Conservation (phyloP, 2,329 filamentous ascomycete genomes). For the Ceratocystis harringtonii region DNA sequence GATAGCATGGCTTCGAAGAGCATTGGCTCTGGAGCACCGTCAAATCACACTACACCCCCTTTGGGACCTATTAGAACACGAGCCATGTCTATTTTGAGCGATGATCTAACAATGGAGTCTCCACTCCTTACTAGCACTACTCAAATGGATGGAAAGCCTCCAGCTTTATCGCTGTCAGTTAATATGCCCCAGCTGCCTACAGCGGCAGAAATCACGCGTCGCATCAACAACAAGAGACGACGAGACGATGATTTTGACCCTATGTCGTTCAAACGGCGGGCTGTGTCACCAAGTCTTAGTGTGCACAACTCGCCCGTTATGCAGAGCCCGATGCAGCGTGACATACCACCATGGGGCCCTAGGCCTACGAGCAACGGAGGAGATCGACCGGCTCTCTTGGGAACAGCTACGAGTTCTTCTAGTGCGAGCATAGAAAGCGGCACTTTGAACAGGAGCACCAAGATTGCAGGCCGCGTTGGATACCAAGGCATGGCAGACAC, state of each 20-base stretch:
- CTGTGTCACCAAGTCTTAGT: constrained; percentile 82
- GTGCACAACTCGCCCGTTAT: constrained; percentile 79
- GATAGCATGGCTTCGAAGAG: constrained; percentile 10
- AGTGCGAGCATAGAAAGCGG: constrained; percentile 28
- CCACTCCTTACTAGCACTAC: constrained; percentile 28
- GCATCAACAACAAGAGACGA: constrained; percentile 67
- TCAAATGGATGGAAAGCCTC: constrained; percentile 2
- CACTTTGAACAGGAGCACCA: constrained; percentile 32
- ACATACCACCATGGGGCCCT: constrained; percentile 56
- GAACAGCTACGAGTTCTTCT: constrained; percentile 28
- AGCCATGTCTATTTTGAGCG: constrained; percentile 46
- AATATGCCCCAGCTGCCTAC: constrained; percentile 35
- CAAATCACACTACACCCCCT: constrained; percentile 42
- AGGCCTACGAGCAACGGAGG: constrained; percentile 44
- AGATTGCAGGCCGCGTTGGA: constrained; percentile 48
- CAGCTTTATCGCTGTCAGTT: constrained; percentile 11
- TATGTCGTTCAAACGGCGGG: constrained; percentile 73
- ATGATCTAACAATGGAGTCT: constrained; percentile 60
- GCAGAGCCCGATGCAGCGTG: constrained; percentile 66
- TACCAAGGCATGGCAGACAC: constrained; percentile 91
- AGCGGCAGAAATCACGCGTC: constrained; percentile 59
- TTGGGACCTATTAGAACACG: constrained; percentile 47
- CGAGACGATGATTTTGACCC: constrained; percentile 86
- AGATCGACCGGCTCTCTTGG: neutral
- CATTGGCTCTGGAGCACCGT: constrained; percentile 39